These are phyloP conservation scores for Coffea humblotiana DNA, from an alignment of 305 asterid genomes.

Conservation along the genomic window DNA sequence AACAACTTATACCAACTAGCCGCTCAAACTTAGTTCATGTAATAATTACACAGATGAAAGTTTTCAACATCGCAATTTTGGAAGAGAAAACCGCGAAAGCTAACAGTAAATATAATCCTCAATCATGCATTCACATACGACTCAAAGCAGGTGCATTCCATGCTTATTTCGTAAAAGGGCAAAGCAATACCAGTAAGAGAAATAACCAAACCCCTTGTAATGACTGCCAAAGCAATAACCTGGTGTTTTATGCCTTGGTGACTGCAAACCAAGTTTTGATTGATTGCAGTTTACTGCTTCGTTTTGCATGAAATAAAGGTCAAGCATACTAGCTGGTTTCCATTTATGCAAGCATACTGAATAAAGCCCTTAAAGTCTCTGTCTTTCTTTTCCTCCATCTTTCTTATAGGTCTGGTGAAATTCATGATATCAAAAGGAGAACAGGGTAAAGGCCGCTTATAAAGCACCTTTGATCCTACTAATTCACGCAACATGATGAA, in stretches of 20 bases:
- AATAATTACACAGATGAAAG: not conserved
- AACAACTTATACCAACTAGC: not conserved
- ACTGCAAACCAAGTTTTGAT: not conserved
- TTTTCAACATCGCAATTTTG: not conserved
- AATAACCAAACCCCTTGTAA: not conserved
- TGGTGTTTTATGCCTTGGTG: not conserved
- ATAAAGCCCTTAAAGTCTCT: not conserved
- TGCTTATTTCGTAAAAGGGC: not conserved
- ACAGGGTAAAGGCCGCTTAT: conserved; percentile 1
- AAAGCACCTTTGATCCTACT: conserved; percentile 5
- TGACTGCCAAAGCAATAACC: not conserved
- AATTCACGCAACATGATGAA: not conserved
- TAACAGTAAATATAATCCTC: not conserved
- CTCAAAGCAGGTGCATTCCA: not conserved
- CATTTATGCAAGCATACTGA: not conserved
- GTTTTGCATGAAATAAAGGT: not conserved
- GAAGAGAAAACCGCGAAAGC: not conserved
- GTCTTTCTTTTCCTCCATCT: not conserved
- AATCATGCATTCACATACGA: not conserved
- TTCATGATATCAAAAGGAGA: not conserved
- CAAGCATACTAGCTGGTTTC: not conserved
- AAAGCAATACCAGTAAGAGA: not conserved
- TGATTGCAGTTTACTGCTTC: not conserved
- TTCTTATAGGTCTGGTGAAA: not conserved
- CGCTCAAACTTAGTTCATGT: not conserved